phyloP scores from a whole-genome alignment of 306 rosid species.

The Trifolium fragiferum region DNA sequence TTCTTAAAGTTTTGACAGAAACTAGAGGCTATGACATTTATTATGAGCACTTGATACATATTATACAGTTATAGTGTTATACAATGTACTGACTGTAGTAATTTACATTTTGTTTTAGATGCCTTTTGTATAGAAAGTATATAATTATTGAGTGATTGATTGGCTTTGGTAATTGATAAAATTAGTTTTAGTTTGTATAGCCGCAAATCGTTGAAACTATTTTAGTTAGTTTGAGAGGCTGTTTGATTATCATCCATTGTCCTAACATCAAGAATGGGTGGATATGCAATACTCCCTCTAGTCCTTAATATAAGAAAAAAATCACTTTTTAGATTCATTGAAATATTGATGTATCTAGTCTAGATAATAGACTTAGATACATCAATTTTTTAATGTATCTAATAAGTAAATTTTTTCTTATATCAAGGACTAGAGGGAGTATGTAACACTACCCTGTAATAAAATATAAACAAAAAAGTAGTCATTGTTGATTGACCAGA shows the following conservation, averaged over 20 bases:
- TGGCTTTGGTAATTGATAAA: background rate
- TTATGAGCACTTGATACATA: background rate
- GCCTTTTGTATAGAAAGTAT: background rate
- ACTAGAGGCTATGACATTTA: background rate
- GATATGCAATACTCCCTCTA: background rate
- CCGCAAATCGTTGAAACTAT: no score
- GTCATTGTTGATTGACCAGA: no score
- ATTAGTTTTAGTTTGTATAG: background rate
- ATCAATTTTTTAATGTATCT: no score
- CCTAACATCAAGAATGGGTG: background rate
- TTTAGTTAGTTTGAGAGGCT: background rate
- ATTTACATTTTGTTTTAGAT: background rate
- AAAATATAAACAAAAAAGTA: no score
- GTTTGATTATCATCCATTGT: background rate
- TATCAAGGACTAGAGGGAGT: no score
- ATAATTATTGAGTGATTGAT: background rate
- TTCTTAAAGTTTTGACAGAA: no score
- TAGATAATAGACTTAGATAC: no score
- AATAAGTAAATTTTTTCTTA: no score
- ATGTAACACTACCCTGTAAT: background rate
- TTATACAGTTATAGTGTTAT: background rate
- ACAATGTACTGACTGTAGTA: background rate
- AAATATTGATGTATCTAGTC: no score
- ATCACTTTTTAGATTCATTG: no score
- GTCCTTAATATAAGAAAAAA: no score